A percentile compares a stretch with the other conserved stretches of the same genome.
Evolutionary conservation across 1,284 basidiomycete genomes (phyloP).

Genomic region (Peniophora sp.): DNA sequence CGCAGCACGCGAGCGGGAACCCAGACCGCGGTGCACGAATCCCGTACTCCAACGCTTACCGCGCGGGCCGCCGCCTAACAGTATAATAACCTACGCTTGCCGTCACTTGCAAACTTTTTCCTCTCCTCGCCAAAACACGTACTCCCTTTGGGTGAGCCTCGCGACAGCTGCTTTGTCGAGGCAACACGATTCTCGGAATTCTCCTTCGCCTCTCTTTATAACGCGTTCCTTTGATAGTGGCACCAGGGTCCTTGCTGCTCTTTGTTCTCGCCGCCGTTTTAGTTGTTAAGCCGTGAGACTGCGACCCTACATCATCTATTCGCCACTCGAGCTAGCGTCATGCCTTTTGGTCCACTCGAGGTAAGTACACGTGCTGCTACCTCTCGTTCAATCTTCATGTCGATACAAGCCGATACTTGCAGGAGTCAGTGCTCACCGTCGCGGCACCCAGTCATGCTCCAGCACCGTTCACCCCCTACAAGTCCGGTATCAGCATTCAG

Average conservation of each 20-base stretch:
- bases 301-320: not conserved
- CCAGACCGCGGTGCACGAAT: not conserved
- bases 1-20: too few relatives aligned
- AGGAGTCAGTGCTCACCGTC: slow-evolving; percentile 47
- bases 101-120: not conserved
- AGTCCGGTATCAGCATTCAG: slow-evolving; percentile 70
- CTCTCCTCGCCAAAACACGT: not conserved
- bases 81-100: not conserved
- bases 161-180: not conserved
- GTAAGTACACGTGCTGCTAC: slow-evolving; percentile 12
- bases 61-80: not conserved
- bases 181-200: too few relatives aligned
- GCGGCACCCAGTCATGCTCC: slow-evolving; percentile 26
- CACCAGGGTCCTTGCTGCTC: too few relatives aligned
- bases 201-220: too few relatives aligned
- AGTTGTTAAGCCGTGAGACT: too few relatives aligned
- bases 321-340: not conserved
- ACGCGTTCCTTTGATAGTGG: too few relatives aligned
- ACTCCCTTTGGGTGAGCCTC: too few relatives aligned
- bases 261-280: too few relatives aligned
- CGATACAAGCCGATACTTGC: not conserved
- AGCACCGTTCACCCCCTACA: slow-evolving; percentile 68
- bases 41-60: not conserved
- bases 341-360: slow-evolving; percentile 19
- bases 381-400: too few relatives aligned